These are phyloP conservation scores for Torrubiellomyces zombiae DNA, from an alignment of 2,329 filamentous ascomycete species.

Conservation along the genomic window DNA sequence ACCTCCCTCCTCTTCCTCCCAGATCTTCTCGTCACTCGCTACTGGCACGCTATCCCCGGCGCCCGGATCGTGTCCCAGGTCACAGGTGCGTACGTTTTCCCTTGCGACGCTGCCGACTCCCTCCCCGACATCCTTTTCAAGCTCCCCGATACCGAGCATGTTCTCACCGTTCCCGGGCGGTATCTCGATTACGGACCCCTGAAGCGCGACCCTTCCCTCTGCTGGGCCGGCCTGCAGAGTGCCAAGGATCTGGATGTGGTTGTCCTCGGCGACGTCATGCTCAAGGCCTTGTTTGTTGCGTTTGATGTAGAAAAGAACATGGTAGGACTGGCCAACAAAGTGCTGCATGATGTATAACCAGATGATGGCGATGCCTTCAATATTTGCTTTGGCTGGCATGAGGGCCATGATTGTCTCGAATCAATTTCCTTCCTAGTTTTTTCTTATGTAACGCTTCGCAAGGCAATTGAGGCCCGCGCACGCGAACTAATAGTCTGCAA, in stretches of 20 bases:
- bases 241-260: conserved; percentile 28
- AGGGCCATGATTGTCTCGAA: too few relatives aligned
- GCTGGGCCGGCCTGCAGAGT: conserved; percentile 63
- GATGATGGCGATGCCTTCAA: too few relatives aligned
- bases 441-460: too few relatives aligned
- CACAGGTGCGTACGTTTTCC: conserved; percentile 36
- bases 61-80: conserved; percentile 33
- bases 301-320: conserved; percentile 37
- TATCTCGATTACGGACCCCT: conserved; percentile 38
- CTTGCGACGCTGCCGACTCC: conserved; percentile 32
- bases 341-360: conserved; percentile 11
- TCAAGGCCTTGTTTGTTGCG: conserved; percentile 62
- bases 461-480: too few relatives aligned
- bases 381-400: too few relatives aligned
- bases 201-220: conserved; percentile 32
- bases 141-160: conserved; percentile 29
- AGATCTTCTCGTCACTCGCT: conserved; percentile 35
- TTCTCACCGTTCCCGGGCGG: conserved; percentile 34
- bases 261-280: conserved; percentile 64
- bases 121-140: conserved; percentile 42
- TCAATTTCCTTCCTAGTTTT: too few relatives aligned
- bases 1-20: conserved; percentile 49
- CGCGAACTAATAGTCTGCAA: too few relatives aligned
- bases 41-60: conserved; percentile 38
- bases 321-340: conserved; percentile 28